Base-by-base conservation (phyloP, 78 protist species). In the Dictyostelium discoideum region DNA sequence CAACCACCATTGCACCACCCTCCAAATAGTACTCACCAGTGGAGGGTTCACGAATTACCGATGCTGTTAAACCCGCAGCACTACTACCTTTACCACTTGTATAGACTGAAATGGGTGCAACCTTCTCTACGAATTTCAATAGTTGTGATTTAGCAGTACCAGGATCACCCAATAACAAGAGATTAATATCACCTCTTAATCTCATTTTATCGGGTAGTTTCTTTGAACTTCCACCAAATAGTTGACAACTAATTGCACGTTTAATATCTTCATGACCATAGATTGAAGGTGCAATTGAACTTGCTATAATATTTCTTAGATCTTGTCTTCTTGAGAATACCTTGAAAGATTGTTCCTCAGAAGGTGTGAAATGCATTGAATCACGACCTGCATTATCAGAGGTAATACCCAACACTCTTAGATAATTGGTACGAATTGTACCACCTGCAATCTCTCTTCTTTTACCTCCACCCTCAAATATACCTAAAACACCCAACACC, bases 1-100 rank as follows among this genome's bases (percentile, higher is more conserved):
- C 99, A 2, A 99, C 98, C 11, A 99, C 99, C 99, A 99, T 98
- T 32, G 99, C 99, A 14, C 99, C 99, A 46, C 99, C 99, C 79
- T 99, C 99, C 26, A 99, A 96, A 93, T 96, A 98, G 67, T 98
- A 99, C 72, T 99, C 99, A 50, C 99, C 81, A 13, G 93, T 85
- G 3, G 63, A 29, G 1, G 76, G 92, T 39, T 85, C 99, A 10
- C 98, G 42, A n/a, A 96, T 86, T 8, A 99, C 99, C 0, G 99
- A 95, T 2, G 99, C 99, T 0, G 99, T 99, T 40, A 99, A 97
- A 92, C 99, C 99, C 0, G 99, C 99, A 1, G 99, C 99, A 14
- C 97, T 77, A 76, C 97, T 65, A 72, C 99, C 99, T 65, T 99
- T 99, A 69, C 99, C 99, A 4, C 98, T 83, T 3, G 99, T 99